Conservation (phyloP, 2,329 filamentous ascomycete genomes). For the Penicillium concentricum region DNA sequence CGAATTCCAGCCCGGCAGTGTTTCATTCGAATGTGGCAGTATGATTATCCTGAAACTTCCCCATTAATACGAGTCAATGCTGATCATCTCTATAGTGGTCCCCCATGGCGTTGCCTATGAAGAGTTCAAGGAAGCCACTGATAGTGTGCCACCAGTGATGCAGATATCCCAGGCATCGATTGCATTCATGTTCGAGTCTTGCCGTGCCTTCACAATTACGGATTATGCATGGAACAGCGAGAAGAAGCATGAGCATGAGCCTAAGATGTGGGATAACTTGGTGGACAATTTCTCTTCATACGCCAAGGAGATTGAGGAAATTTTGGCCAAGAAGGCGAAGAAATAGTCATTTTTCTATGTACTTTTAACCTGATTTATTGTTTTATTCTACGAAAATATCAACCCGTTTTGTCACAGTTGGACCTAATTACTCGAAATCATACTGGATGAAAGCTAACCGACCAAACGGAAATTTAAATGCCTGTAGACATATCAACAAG, state of each 20-base stretch:
- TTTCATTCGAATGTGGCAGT: slow-evolving; percentile 39
- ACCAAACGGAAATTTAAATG: neutral
- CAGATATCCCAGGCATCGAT: slow-evolving; percentile 35
- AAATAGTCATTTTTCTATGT: slow-evolving; percentile 15
- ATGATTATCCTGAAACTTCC: slow-evolving; percentile 2
- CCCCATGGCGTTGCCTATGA: slow-evolving; percentile 39
- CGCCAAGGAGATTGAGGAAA: slow-evolving; percentile 48
- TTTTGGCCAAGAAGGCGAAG: slow-evolving; percentile 36
- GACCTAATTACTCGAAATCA: neutral
- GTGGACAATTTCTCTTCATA: slow-evolving; percentile 54
- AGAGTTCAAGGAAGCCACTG: slow-evolving; percentile 33
- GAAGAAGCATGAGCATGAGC: slow-evolving; percentile 49
- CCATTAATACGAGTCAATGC: neutral
- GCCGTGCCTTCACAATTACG: slow-evolving; percentile 36
- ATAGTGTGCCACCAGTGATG: slow-evolving; percentile 27
- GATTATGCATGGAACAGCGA: slow-evolving; percentile 37
- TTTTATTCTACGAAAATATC: neutral
- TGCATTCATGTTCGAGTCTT: slow-evolving; percentile 39
- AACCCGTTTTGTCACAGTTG: neutral
- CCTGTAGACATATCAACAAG: too few species aligned
- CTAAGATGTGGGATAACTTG: slow-evolving; percentile 55
- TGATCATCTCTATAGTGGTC: slow-evolving; percentile 27
- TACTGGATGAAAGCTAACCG: neutral
- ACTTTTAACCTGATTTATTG: neutral
- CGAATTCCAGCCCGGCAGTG: slow-evolving; percentile 34